phyloP scores from a whole-genome alignment of 805 yeast genomes.

The Candida boidinii region DNA sequence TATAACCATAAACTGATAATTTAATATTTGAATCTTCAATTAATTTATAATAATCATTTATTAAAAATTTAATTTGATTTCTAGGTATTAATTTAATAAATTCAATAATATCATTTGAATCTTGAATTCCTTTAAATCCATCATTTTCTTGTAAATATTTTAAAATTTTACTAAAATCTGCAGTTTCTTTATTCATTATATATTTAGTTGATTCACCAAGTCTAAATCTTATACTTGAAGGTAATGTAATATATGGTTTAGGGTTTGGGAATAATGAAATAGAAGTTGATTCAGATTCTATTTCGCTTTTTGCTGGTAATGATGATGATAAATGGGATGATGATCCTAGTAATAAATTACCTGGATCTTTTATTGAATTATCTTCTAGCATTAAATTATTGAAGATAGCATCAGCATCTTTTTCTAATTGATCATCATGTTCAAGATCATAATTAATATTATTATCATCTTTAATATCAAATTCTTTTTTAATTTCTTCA shows the following conservation, averaged over 20 bases:
- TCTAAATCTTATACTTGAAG: constrained; percentile 25
- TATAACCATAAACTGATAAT: constrained; percentile 25
- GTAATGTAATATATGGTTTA: constrained; percentile 22
- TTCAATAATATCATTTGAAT: constrained; percentile 24
- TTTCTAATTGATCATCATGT: constrained; percentile 12
- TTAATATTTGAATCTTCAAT: constrained; percentile 25
- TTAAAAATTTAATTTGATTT: constrained; percentile 22
- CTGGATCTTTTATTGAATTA: constrained; percentile 5
- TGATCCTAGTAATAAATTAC: neutral
- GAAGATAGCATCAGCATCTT: constrained; percentile 21
- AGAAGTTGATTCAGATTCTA: neutral
- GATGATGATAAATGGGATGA: neutral
- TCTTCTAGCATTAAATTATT: constrained; percentile 14
- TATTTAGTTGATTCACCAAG: constrained; percentile 32
- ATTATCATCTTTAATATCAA: constrained; percentile 11
- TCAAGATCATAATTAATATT: constrained; percentile 5
- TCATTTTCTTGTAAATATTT: constrained; percentile 23
- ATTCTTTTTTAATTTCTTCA: constrained; percentile 11
- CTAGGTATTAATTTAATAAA: constrained; percentile 35
- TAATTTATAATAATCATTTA: constrained; percentile 29
- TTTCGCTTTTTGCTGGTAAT: neutral
- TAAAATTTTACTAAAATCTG: constrained; percentile 41
- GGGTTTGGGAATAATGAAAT: constrained; percentile 18
- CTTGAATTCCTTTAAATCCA: constrained; percentile 28
- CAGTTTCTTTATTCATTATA: constrained; percentile 29